phyloP scores from a whole-genome alignment of 768 basidiomycete species.

The Galerina marginata region DNA sequence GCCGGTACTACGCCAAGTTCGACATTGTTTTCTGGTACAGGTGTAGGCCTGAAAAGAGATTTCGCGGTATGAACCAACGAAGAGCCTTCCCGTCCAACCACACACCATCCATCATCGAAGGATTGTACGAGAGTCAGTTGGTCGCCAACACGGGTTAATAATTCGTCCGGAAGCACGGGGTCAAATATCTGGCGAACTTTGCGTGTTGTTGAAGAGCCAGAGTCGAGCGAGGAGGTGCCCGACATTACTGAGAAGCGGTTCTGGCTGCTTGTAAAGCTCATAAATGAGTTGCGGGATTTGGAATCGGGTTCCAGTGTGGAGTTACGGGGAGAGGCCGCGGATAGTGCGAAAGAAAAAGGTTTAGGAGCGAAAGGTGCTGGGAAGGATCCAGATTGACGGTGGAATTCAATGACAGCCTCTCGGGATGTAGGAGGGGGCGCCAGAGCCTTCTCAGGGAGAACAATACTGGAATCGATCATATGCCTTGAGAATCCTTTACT shows the following conservation, averaged over 20 bases:
- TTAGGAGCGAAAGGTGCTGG: conserved; percentile 42
- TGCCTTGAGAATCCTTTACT: conserved; percentile 43
- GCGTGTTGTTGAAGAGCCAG: conserved; percentile 42
- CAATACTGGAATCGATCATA: conserved; percentile 48
- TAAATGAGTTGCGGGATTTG: conserved; percentile 34
- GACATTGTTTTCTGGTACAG: conserved; percentile 41
- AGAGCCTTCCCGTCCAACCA: conserved; percentile 60
- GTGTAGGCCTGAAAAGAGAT: conserved; percentile 45
- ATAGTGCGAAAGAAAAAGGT: conserved; percentile 47
- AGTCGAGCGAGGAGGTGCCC: conserved; percentile 38
- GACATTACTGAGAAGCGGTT: conserved; percentile 47
- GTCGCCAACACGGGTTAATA: conserved; percentile 61
- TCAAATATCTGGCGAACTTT: conserved; percentile 69
- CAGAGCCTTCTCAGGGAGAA: conserved; percentile 59
- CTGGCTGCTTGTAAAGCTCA: conserved; percentile 33
- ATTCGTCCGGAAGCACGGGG: conserved; percentile 77
- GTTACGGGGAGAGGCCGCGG: conserved; percentile 24
- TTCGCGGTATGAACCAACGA: conserved; percentile 37
- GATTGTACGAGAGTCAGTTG: conserved; percentile 64
- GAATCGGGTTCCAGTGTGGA: conserved; percentile 28
- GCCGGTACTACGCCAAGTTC: conserved; percentile 78
- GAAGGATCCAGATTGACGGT: conserved; percentile 46
- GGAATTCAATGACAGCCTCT: conserved; percentile 50
- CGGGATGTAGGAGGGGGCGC: conserved; percentile 35
- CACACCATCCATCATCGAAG: conserved; percentile 84